Conservation (phyloP, 2,329 filamentous ascomycete genomes). For the Sporothrix dimorphospora region DNA sequence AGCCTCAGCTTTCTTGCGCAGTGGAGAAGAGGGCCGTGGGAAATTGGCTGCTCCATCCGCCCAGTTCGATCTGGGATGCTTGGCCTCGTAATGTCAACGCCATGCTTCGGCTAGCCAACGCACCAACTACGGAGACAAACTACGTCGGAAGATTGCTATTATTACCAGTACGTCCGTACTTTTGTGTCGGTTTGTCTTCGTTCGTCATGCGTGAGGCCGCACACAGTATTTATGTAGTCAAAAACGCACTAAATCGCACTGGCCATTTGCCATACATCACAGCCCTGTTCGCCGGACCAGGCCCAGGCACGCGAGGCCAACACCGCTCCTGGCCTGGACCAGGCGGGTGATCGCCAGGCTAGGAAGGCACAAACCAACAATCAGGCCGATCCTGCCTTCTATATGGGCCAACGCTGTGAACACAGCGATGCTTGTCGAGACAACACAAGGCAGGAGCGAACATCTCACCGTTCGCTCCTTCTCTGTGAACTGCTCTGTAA, state of each 20-base stretch:
- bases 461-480: background rate
- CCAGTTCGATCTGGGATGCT: conserved; percentile 21
- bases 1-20: conserved; percentile 23
- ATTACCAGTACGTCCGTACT: background rate
- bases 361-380: conserved; percentile 1
- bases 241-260: background rate
- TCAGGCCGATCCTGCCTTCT: background rate
- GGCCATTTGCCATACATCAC: background rate
- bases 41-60: conserved; percentile 32
- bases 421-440: background rate
- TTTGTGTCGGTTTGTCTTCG: background rate
- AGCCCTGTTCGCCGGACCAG: background rate
- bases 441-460: background rate
- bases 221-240: background rate
- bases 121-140: conserved; percentile 1
- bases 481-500: background rate
- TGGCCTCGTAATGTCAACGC: conserved; percentile 17
- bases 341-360: background rate
- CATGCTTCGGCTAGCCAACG: conserved; percentile 8
- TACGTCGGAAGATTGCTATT: background rate
- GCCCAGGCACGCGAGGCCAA: background rate
- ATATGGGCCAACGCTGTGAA: background rate
- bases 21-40: conserved; percentile 29
- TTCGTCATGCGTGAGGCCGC: background rate
- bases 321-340: background rate